Evolutionary conservation across 257 asterid genomes (phyloP), one percentile per base, ranked within the genome.

Genomic region (Prunella vulgaris): DNA sequence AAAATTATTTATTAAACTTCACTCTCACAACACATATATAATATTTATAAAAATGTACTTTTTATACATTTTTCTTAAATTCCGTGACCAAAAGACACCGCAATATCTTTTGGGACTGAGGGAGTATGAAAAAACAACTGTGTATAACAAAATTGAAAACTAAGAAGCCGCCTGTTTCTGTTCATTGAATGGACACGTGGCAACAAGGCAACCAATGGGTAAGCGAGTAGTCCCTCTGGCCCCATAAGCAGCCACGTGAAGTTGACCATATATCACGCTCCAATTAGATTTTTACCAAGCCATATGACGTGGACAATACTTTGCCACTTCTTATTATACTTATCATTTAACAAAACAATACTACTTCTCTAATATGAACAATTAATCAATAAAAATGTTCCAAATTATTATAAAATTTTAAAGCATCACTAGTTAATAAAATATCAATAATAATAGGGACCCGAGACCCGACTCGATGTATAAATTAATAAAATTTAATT

Each of bases 201-300:
- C 80, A 60, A 5, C 0, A 15, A 48, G 35, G 1, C 10, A 52
- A 56, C 82, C 76, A 77, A 74, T 75, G 12, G 27, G 7, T 42
- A 70, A 65, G 73, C 82, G 73, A 74, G 79, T 77, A 38, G 30
- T 1, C n/a, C 3, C 17, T 9, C 17, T 25, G 59, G 70, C 37
- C 73, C 73, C 79, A 70, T 68, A 33, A 20, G 66, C 14, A 3
- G 76, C 81, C 74, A 77, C 85, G 81, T 68, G 75, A 74, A 1
- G 25, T 12, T 20, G 32, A 0, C 25, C 60, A 22, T 25, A 12
- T 33, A 54, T 56, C 60, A 5, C 0, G 3, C 49, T 13, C 30
- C 61, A 17, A 44, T 12, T 37, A 8, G 64, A 7, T 25, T 63
- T 15, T 14, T 30, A 32, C n/a, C 51, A 42, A 42, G 18, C 1